Conservation (phyloP, 1,284 basidiomycete genomes). For the Fomitopsis schrenkii region DNA sequence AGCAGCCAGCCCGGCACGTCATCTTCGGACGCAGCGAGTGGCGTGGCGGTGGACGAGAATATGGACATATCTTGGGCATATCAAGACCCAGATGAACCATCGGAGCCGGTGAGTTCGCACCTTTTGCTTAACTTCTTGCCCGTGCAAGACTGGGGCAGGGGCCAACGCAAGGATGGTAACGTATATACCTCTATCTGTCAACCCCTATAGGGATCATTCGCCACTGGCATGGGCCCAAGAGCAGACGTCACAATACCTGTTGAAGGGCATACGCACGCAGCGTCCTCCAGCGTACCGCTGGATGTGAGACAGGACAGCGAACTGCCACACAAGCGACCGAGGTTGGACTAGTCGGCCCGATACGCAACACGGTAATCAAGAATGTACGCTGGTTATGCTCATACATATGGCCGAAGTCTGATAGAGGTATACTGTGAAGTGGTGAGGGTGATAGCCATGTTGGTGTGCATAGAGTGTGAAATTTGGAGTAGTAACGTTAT, state of each 20-base stretch:
- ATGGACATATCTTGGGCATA: conserved; percentile 8
- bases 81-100: conserved; percentile 1
- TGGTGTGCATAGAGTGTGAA: neutral
- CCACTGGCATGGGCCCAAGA: too few relatives aligned
- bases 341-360: neutral
- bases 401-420: neutral
- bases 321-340: neutral
- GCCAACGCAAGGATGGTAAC: too few relatives aligned
- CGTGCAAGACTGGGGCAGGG: neutral
- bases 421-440: neutral
- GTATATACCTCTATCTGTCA: too few relatives aligned
- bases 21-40: neutral
- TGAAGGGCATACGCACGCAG: too few relatives aligned
- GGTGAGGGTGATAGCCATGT: neutral
- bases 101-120: neutral
- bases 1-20: neutral
- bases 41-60: neutral
- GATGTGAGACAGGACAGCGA: neutral
- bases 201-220: too few relatives aligned
- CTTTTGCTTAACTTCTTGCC: neutral
- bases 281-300: neutral
- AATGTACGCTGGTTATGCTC: neutral
- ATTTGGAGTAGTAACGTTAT: neutral
- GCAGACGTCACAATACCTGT: too few relatives aligned
- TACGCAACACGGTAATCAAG: neutral